Conservation (phyloP, 768 basidiomycete species). For the Leucocoprinus sp. region DNA sequence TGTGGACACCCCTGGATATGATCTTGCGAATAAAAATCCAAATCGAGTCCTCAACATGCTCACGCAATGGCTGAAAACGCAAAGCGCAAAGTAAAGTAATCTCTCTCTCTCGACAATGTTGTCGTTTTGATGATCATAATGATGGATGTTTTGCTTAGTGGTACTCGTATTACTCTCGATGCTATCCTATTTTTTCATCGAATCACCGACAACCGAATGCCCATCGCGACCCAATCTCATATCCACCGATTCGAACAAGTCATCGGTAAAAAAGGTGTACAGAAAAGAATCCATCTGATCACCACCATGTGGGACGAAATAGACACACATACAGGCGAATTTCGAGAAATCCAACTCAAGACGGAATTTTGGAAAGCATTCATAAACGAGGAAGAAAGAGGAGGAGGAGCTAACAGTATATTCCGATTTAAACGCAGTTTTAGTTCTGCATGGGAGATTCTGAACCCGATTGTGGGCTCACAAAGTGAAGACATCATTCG, state of each 20-base stretch:
- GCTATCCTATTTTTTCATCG: constrained; percentile 10
- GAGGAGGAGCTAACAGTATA: constrained; percentile 6
- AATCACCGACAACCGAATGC: constrained; percentile 10
- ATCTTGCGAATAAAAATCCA: constrained; percentile 10
- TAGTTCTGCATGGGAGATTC: constrained; percentile 4
- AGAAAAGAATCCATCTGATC: constrained; percentile 3
- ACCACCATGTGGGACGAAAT: constrained; percentile 11
- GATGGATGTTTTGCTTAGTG: too few species aligned
- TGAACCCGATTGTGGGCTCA: constrained; percentile 4
- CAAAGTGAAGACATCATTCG: background rate
- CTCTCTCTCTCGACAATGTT: background rate
- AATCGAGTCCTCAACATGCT: constrained; percentile 9
- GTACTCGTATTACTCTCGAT: background rate
- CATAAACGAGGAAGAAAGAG: too few species aligned
- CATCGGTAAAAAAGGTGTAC: constrained; percentile 6
- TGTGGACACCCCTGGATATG: constrained; percentile 10
- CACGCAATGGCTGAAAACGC: constrained; percentile 9
- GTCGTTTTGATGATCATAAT: background rate
- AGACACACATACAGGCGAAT: background rate
- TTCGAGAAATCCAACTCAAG: constrained; percentile 2
- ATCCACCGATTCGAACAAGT: constrained; percentile 9
- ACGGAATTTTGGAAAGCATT: constrained; percentile 9
- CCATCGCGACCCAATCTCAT: constrained; percentile 8
- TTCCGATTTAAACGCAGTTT: constrained; percentile 2
- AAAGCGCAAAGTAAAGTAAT: background rate